Evolutionary conservation across 768 basidiomycete species (phyloP), one percentile per base, ranked within the genome.

Genomic region (Serendipita indica): DNA sequence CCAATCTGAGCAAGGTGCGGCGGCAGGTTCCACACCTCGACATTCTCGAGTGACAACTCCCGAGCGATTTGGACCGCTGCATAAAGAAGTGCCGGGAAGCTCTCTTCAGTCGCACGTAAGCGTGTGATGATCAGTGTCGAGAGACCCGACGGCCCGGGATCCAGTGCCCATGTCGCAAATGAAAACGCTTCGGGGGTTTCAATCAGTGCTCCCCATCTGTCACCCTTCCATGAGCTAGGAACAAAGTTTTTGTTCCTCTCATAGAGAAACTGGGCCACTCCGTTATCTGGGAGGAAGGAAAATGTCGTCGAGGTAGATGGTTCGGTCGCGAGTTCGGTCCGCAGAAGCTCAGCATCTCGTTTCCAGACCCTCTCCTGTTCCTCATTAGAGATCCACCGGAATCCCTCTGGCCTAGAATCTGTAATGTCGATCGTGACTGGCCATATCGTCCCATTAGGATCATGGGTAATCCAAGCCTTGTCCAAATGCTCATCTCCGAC

Each of bases 1-100:
- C 69, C 72, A 6, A 63, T 58, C 2, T 59, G 56, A 43, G 65
- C 39, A 27, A 79, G 61, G 16, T 73, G 61, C 10, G 60, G 37
- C 1, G 73, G 69, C 28, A 79, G 58, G 61, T 75, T 75, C 74
- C 78, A 80, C 3, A 75, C 65, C 60, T 80, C 79, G 28, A 81
- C 64, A 30, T 59, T 69, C 22, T 67, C 63, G 54, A 76, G 64
- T 3, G 68, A 68, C 58, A 69, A 61, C 32, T 69, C 65, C 39
- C 60, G 64, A 18, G 77, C 77, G 12, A 68, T 63, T 33, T 68
- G 63, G 58, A 69, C 65, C 7, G 78, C 64, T 34, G 63, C 67
- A 6, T 46, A 60, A 6, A 80, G 61, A 13, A 79, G 64, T 3
- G 33, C 64, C 3, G 63, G 63, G 49, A 80, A 74, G 62, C 3